Conservation (phyloP, 257 asterid genomes). For the Salvia hispanica region DNA sequence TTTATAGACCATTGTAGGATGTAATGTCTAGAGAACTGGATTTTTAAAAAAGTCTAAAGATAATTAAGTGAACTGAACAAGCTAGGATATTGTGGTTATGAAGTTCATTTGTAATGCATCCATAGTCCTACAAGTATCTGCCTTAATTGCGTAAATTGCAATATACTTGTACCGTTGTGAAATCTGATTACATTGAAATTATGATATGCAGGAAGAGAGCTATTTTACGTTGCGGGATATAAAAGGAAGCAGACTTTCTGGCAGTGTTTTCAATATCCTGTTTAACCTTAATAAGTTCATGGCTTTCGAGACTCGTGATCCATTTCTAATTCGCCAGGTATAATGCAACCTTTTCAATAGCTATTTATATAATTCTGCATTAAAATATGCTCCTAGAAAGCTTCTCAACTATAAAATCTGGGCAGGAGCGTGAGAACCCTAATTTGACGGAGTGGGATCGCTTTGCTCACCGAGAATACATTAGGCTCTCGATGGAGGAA, state of each 20-base stretch:
- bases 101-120: constrained; percentile 1
- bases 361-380: constrained; percentile 5
- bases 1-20: constrained; percentile 18
- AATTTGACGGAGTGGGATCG: constrained; percentile 99
- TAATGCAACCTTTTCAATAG: constrained; percentile 16
- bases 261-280: constrained; percentile 91
- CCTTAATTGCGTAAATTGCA: constrained; percentile 5
- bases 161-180: background rate
- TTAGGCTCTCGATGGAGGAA: constrained; percentile 99
- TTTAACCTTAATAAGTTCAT: constrained; percentile 97
- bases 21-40: constrained; percentile 12
- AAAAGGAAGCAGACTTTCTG: constrained; percentile 83
- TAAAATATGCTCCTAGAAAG: constrained; percentile 19
- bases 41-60: background rate
- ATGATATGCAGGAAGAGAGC: constrained; percentile 71
- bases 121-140: constrained; percentile 15
- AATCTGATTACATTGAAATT: constrained; percentile 27
- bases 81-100: constrained; percentile 6
- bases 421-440: constrained; percentile 99
- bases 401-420: constrained; percentile 28
- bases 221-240: constrained; percentile 80
- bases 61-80: constrained; percentile 27
- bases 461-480: constrained; percentile 97
- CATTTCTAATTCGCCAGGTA: constrained; percentile 99
- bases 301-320: constrained; percentile 99